Conservation (phyloP, 1,284 basidiomycete species). For the Volvariella surrecta region DNA sequence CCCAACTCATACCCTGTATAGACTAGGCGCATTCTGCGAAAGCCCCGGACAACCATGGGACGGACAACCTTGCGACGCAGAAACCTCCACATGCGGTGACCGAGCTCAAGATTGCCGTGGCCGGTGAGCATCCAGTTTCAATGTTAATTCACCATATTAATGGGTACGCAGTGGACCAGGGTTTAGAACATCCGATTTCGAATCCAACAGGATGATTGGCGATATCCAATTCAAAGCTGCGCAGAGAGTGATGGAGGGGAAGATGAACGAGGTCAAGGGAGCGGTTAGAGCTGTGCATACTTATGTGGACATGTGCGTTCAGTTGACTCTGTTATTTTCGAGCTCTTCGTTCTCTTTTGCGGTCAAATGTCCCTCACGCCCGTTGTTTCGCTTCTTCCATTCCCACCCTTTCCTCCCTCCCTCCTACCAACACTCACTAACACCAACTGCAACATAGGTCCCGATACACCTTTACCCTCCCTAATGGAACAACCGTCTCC, state of each 20-base stretch:
- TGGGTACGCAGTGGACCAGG: constrained; percentile 49
- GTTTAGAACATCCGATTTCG: constrained; percentile 64
- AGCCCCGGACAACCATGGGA: constrained; percentile 62
- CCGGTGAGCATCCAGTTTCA: constrained; percentile 32
- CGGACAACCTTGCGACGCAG: constrained; percentile 54
- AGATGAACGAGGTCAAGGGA: constrained; percentile 39
- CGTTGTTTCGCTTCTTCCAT: constrained; percentile 7
- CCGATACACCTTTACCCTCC: constrained; percentile 53
- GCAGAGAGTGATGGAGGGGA: constrained; percentile 44
- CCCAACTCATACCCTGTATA: constrained; percentile 15
- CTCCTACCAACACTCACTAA: neutral
- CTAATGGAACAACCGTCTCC: constrained; percentile 57
- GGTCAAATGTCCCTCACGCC: constrained; percentile 2
- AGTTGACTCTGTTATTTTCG: too few species aligned
- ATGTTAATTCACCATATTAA: too few species aligned
- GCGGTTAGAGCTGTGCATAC: constrained; percentile 58
- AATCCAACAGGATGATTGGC: constrained; percentile 64
- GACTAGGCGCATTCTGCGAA: constrained; percentile 69
- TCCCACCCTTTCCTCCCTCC: neutral
- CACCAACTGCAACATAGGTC: constrained; percentile 32
- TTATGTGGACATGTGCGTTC: constrained; percentile 61
- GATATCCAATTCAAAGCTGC: constrained; percentile 60
- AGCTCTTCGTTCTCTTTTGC: too few species aligned
- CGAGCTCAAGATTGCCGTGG: constrained; percentile 61
- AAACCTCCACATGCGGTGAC: constrained; percentile 71